Evolutionary conservation across 768 basidiomycete genomes (phyloP).

Genomic region (Gautieria morchelliformis): DNA sequence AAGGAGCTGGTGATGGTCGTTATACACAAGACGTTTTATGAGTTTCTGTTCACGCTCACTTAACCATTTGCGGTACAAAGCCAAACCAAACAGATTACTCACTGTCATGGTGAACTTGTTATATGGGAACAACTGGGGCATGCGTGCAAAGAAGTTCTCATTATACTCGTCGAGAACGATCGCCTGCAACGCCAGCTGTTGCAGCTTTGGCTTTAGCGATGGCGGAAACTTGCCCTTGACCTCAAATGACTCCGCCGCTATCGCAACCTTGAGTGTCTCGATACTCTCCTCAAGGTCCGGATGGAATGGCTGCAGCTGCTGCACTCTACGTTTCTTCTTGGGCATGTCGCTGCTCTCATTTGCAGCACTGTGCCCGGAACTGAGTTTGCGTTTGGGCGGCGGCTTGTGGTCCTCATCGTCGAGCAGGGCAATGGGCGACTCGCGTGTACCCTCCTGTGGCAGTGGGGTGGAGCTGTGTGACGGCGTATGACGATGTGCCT

Average conservation of each 20-base stretch:
- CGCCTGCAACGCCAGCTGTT: constrained; percentile 65
- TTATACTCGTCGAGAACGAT: constrained; percentile 83
- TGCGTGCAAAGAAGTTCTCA: constrained; percentile 82
- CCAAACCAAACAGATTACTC: constrained; percentile 19
- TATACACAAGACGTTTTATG: constrained; percentile 81
- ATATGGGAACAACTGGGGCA: constrained; percentile 85
- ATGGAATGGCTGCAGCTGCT: constrained; percentile 43
- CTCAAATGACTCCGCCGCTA: constrained; percentile 62
- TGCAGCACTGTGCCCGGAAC: background rate
- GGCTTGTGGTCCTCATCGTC: constrained; percentile 27
- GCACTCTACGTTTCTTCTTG: constrained; percentile 8
- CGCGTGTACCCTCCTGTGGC: constrained; percentile 35
- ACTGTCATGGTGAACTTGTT: constrained; percentile 93
- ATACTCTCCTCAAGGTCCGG: constrained; percentile 56
- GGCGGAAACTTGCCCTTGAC: constrained; percentile 88
- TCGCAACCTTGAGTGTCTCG: constrained; percentile 48
- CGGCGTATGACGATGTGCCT: constrained; percentile 12
- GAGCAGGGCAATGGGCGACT: constrained; percentile 39
- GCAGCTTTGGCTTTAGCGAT: constrained; percentile 59
- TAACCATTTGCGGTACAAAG: background rate
- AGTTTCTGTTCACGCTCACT: constrained; percentile 55
- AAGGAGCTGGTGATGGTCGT: constrained; percentile 59
- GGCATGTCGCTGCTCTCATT: background rate
- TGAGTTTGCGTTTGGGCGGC: constrained; percentile 28
- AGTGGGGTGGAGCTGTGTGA: constrained; percentile 16